Evolutionary conservation across 345 rosid species (phyloP).

Genomic region (Mercurialis annua): DNA sequence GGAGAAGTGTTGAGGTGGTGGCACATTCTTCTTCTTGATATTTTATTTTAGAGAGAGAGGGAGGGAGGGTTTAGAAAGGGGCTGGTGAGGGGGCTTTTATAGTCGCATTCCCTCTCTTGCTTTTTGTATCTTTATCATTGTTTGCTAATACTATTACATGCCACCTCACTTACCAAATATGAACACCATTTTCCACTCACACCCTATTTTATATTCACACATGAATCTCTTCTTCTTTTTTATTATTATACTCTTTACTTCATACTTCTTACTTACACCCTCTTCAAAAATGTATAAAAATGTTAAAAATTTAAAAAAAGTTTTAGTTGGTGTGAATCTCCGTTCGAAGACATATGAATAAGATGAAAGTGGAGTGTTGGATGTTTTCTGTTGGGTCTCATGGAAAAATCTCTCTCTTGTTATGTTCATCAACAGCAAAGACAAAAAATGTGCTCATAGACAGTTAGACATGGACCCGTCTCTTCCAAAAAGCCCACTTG

Average conservation of each 20-base stretch:
- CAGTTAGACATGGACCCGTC: not conserved
- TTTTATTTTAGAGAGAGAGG: not conserved
- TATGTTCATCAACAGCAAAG: not conserved
- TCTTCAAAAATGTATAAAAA: too few species aligned
- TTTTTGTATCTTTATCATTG: not conserved
- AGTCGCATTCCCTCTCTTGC: not conserved
- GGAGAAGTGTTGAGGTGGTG: slow-evolving; percentile 20
- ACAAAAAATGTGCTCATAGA: not conserved
- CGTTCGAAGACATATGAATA: too few species aligned
- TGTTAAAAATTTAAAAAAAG: too few species aligned
- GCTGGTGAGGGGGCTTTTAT: not conserved
- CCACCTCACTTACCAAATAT: not conserved
- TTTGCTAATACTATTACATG: not conserved
- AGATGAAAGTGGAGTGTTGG: too few species aligned
- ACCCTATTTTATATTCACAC: too few species aligned
- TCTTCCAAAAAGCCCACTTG: slow-evolving; percentile 5
- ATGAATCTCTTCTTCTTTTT: too few species aligned
- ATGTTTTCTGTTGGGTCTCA: not conserved
- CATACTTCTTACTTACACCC: too few species aligned
- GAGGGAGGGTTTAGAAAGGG: not conserved
- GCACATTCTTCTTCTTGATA: slow-evolving; percentile 7
- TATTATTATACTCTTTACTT: too few species aligned
- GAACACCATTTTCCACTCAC: not conserved
- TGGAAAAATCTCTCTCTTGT: not conserved
- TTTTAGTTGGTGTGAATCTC: too few species aligned